Percentiles rank a stretch among this genome's conserved stretches.
Evolutionary conservation across 1,284 basidiomycete species (phyloP).

Genomic region (Sporisorium iseilematis-ciliati): DNA sequence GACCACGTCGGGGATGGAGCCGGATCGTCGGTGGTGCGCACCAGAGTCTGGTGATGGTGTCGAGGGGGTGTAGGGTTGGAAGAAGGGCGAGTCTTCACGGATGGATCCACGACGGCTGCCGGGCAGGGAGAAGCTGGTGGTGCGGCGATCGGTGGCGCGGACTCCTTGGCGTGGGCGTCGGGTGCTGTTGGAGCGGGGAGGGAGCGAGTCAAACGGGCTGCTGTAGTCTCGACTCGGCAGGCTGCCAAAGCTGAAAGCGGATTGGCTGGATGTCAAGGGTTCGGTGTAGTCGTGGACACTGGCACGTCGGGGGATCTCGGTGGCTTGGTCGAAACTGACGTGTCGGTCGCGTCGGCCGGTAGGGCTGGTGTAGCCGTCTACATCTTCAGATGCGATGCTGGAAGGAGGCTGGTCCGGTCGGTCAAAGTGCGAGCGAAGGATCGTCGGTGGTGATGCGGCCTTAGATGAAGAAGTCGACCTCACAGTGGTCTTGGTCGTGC

Average conservation of each 20-base stretch:
- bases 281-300: conserved; percentile 20
- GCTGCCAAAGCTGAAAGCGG: conserved; percentile 28
- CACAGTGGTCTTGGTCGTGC: conserved; percentile 31
- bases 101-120: conserved; percentile 50
- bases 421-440: conserved; percentile 43
- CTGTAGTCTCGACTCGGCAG: conserved; percentile 15
- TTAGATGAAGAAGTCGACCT: conserved; percentile 19
- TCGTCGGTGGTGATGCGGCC: conserved; percentile 32
- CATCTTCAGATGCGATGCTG: conserved; percentile 5
- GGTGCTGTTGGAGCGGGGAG: conserved; percentile 46
- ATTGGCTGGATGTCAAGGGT: conserved; percentile 24
- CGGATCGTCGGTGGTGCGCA: conserved; percentile 21
- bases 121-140: conserved; percentile 50
- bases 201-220: conserved; percentile 36
- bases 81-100: conserved; percentile 27
- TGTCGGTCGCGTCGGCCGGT: conserved; percentile 26
- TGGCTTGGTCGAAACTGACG: conserved; percentile 42
- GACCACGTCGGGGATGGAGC: conserved; percentile 42
- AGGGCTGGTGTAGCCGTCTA: conserved; percentile 5
- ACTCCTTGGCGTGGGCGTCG: conserved; percentile 36
- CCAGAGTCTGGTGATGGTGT: not conserved
- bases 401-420: conserved; percentile 30
- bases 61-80: conserved; percentile 3
- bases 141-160: conserved; percentile 21
- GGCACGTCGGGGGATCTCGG: conserved; percentile 18